Conservation (phyloP, 2,329 filamentous ascomycete species). For the Fusarium piperis region DNA sequence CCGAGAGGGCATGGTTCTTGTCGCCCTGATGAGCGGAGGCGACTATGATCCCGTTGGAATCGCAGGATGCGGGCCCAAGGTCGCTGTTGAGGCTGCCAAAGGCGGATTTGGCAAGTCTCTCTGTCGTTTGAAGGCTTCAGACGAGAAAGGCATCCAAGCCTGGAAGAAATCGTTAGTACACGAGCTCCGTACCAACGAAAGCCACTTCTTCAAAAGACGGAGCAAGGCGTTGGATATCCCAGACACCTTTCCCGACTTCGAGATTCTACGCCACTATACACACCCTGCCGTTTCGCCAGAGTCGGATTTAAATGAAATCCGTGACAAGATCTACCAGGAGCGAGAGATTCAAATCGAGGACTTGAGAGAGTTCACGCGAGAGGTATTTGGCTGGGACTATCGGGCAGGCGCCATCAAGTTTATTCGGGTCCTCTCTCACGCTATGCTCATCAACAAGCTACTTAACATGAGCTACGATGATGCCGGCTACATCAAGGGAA, state of each 20-base stretch:
- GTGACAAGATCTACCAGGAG: constrained; percentile 37
- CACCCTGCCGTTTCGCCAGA: constrained; percentile 82
- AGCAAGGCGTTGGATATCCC: constrained; percentile 81
- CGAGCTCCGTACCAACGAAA: constrained; percentile 86
- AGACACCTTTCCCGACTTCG: constrained; percentile 80
- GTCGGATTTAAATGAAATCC: constrained; percentile 52
- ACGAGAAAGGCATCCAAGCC: constrained; percentile 65
- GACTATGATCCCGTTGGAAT: constrained; percentile 93
- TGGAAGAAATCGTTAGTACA: constrained; percentile 80
- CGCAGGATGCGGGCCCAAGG: constrained; percentile 84
- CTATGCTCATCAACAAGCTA: constrained; percentile 73
- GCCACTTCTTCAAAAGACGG: constrained; percentile 79
- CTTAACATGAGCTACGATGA: constrained; percentile 39
- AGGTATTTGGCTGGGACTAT: constrained; percentile 88
- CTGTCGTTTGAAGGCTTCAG: constrained; percentile 70
- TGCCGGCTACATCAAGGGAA: constrained; percentile 67
- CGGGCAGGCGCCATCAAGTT: constrained; percentile 85
- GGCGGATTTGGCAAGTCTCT: constrained; percentile 86
- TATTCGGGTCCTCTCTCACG: constrained; percentile 80
- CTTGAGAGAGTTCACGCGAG: constrained; percentile 77
- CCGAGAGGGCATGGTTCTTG: constrained; percentile 88
- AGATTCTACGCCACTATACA: constrained; percentile 87
- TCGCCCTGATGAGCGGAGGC: constrained; percentile 94
- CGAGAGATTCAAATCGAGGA: constrained; percentile 51
- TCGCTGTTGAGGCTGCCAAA: constrained; percentile 88